phyloP scores from a whole-genome alignment of 2,329 filamentous ascomycete species.

The Pseudogymnoascus sp. region DNA sequence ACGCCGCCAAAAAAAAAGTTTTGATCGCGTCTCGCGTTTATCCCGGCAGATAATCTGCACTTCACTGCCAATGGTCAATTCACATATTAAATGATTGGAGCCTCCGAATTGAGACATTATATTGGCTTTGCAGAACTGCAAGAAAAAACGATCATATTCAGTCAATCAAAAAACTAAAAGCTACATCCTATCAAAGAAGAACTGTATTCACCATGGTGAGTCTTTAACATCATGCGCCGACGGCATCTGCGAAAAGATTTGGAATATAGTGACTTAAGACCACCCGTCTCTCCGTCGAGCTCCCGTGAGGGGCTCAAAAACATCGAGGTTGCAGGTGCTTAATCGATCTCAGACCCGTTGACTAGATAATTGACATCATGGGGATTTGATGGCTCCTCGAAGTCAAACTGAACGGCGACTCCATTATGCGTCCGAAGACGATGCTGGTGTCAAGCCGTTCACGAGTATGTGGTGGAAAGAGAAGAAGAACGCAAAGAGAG shows the following conservation, averaged over 20 bases:
- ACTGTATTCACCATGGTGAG: constrained; percentile 8
- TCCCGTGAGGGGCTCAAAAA: constrained; percentile 1
- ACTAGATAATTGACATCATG: constrained; percentile 8
- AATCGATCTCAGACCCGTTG: constrained; percentile 7
- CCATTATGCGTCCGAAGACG: neutral
- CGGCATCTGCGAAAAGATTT: constrained; percentile 8
- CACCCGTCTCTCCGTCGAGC: constrained; percentile 5
- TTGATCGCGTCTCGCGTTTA: constrained; percentile 5
- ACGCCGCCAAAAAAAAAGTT: neutral
- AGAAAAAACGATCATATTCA: neutral
- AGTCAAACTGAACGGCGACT: constrained; percentile 7
- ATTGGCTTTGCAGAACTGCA: neutral
- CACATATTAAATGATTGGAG: neutral
- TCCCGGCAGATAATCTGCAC: neutral
- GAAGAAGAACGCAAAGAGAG: neutral
- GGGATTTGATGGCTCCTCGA: constrained; percentile 7
- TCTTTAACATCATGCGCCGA: constrained; percentile 5
- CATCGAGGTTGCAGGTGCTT: constrained; percentile 2
- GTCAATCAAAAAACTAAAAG: neutral
- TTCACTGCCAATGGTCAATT: neutral
- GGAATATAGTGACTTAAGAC: constrained; percentile 6
- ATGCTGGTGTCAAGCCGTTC: constrained; percentile 5
- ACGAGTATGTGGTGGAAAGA: neutral
- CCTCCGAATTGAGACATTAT: neutral
- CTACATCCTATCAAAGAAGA: neutral